Percentiles rank a stretch among this genome's conserved stretches.
Evolutionary conservation across 1,284 basidiomycete species (phyloP).

Genomic region (Boletellus deceptivus): DNA sequence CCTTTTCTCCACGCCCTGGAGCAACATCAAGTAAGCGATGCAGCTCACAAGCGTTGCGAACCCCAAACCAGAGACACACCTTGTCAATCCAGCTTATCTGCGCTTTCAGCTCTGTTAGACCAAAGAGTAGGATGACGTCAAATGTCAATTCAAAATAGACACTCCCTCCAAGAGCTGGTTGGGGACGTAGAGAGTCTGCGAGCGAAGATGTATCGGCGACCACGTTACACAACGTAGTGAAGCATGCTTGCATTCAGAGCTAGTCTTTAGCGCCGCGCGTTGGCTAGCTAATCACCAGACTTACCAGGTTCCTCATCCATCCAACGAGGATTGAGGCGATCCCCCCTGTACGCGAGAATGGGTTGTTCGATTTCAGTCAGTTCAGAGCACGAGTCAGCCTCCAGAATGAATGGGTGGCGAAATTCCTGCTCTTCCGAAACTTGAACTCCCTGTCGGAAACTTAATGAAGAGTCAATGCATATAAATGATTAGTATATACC

Average conservation of each 20-base stretch:
- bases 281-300: not conserved
- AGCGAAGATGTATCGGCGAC: slow-evolving; percentile 12
- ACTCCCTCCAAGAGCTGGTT: not conserved
- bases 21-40: too few relatives aligned
- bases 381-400: not conserved
- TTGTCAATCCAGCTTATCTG: slow-evolving; percentile 9
- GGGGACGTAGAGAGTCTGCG: not conserved
- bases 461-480: not conserved
- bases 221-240: slow-evolving; percentile 10
- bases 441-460: slow-evolving; percentile 24
- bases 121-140: slow-evolving; percentile 15
- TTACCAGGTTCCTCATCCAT: slow-evolving; percentile 4
- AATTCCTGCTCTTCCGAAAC: slow-evolving; percentile 35
- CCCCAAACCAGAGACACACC: not conserved
- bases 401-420: slow-evolving; percentile 7
- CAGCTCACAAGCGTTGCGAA: not conserved
- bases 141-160: slow-evolving; percentile 5
- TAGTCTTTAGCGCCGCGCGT: not conserved
- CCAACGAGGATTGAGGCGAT: slow-evolving; percentile 15
- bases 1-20: slow-evolving; percentile 30
- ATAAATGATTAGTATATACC: slow-evolving; percentile 11
- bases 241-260: slow-evolving; percentile 1
- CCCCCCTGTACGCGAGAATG: slow-evolving; percentile 18
- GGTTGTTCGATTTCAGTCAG: not conserved
- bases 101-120: slow-evolving; percentile 17